Evolutionary conservation across 495 filamentous ascomycete species (phyloP).

Genomic region (Penicillium argentinense): DNA sequence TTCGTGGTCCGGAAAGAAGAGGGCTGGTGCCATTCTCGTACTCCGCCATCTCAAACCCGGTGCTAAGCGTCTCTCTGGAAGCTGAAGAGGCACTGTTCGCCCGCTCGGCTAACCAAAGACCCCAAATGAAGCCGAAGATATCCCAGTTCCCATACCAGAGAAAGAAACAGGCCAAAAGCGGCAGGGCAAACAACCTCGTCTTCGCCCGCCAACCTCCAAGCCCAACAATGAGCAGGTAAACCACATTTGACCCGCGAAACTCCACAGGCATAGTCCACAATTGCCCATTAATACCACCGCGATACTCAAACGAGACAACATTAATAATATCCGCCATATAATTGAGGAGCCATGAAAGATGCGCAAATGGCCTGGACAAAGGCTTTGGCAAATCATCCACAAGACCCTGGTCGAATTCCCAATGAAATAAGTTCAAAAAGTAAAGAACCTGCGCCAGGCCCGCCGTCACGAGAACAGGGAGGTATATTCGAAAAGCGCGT

Average conservation of each 20-base stretch:
- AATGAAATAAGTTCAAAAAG: conserved; percentile 26
- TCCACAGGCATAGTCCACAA: conserved; percentile 54
- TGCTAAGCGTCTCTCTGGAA: conserved; percentile 13
- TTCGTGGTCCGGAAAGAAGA: background rate
- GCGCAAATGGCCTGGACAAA: conserved; percentile 21
- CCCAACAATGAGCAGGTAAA: conserved; percentile 41
- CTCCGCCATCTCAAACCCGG: conserved; percentile 10
- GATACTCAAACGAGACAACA: conserved; percentile 18
- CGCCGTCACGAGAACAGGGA: conserved; percentile 51
- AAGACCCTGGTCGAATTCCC: conserved; percentile 13
- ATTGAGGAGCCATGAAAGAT: conserved; percentile 17
- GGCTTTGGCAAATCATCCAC: conserved; percentile 15
- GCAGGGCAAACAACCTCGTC: conserved; percentile 32
- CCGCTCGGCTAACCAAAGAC: conserved; percentile 42
- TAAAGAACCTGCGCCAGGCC: conserved; percentile 43
- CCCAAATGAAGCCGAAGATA: conserved; percentile 45
- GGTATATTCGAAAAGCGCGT: conserved; percentile 54
- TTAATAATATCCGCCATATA: conserved; percentile 43
- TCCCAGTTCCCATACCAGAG: conserved; percentile 43
- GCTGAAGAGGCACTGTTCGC: conserved; percentile 21
- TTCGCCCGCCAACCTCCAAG: conserved; percentile 33
- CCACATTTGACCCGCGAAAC: conserved; percentile 46
- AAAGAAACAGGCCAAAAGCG: conserved; percentile 29
- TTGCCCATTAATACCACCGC: conserved; percentile 30
- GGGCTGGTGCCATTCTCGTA: background rate